Conservation (phyloP, 108 stramenopile genomes). For the Epithemia pelagica region DNA sequence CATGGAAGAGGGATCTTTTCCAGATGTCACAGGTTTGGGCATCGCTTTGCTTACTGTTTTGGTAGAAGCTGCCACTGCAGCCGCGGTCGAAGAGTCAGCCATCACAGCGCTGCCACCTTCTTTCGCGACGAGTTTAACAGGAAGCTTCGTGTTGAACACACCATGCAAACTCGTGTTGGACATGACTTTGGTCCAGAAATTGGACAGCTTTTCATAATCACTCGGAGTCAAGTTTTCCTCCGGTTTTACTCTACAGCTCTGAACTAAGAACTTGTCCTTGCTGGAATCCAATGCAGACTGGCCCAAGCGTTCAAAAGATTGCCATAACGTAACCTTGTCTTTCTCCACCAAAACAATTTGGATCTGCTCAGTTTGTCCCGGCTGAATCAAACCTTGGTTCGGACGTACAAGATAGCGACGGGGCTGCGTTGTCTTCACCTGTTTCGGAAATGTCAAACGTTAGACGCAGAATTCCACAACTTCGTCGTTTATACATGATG, state of each 20-base stretch:
- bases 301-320: constrained; percentile 80
- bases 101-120: neutral
- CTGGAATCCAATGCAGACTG: constrained; percentile 86
- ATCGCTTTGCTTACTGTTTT: neutral
- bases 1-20: constrained; percentile 49
- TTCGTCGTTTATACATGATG: neutral
- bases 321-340: constrained; percentile 74
- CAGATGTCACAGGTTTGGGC: constrained; percentile 22
- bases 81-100: neutral
- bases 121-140: constrained; percentile 68
- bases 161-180: constrained; percentile 10
- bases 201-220: constrained; percentile 61
- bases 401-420: constrained; percentile 87
- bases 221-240: constrained; percentile 38
- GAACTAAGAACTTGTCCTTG: constrained; percentile 90
- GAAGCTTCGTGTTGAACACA: constrained; percentile 76
- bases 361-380: constrained; percentile 62
- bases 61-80: neutral
- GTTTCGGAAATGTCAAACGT: constrained; percentile 1
- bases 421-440: constrained; percentile 92
- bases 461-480: neutral
- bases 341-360: constrained; percentile 84
- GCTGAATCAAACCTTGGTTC: constrained; percentile 84
- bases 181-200: constrained; percentile 75
- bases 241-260: constrained; percentile 50